Evolutionary conservation across 768 basidiomycete species (phyloP), one percentile per base, ranked within the genome.

Genomic region (Amanita polypyramis): DNA sequence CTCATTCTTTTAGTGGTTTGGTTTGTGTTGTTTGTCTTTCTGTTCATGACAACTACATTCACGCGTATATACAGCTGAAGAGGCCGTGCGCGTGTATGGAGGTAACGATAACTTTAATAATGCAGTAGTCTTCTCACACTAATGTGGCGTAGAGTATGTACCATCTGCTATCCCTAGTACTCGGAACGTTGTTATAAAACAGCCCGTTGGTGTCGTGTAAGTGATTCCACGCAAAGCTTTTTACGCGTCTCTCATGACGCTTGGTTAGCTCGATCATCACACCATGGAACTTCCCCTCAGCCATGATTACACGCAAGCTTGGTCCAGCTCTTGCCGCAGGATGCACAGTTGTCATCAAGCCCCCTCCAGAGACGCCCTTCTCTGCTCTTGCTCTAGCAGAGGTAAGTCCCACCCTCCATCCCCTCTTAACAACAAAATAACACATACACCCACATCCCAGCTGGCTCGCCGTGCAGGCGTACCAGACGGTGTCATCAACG

Each of bases 311-410:
- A 0, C 82, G 91, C n/a, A 94, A 94, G 63, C 68, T 92, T 12
- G 89, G 80, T 21, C 79, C 90, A 23, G 91, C 89, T 19, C 75
- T 98, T 12, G 95, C 94, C 1, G 92, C 92, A 12, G 96, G 96
- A n/a, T 97, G 95, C 61, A 96, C 95, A 0, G 75, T 82, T 0
- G 93, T 99, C 40, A 82, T 97, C 63, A 98, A 98, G 57, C 94
- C 94, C 1, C 84, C 96, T 0, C 77, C 91, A 0, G 96, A 99
- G 65, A 91, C 96, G 0, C 96, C 96, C 1, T 96, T 90, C 67
- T 91, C 90, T 25, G 80, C 82, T 7, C 76, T 98, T 9, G 96
- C 95, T 4, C 72, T 97, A 17, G 83, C 80, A n/a, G 94, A 96
- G 71, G 90, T 88, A 57, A 33, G 52, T 46, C 32, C n/a, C 9